Conservation (phyloP, 768 basidiomycete species). For the Xerocomus brunneocitrinus region DNA sequence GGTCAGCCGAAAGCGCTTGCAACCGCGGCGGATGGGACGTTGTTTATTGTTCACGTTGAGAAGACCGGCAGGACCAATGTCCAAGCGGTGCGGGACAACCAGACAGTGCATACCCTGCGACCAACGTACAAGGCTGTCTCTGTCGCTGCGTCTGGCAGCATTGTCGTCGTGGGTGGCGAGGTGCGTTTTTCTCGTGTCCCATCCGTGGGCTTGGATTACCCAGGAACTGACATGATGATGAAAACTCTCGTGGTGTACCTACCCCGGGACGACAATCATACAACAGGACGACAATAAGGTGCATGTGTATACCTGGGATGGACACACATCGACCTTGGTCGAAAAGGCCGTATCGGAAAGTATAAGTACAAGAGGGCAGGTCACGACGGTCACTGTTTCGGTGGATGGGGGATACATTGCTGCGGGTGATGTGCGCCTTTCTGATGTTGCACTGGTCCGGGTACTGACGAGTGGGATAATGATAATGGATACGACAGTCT, state of each 20-base stretch:
- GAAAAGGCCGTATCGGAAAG: slow-evolving; percentile 57
- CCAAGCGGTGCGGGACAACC: slow-evolving; percentile 68
- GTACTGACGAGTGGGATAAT: background rate
- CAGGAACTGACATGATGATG: background rate
- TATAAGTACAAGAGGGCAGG: slow-evolving; percentile 50
- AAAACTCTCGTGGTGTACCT: background rate
- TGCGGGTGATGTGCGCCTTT: slow-evolving; percentile 71
- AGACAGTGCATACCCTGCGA: slow-evolving; percentile 55
- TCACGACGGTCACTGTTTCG: slow-evolving; percentile 77
- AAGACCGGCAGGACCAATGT: slow-evolving; percentile 38
- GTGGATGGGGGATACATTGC: slow-evolving; percentile 72
- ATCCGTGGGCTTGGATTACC: background rate
- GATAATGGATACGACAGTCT: slow-evolving; percentile 42
- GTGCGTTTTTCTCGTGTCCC: slow-evolving; percentile 36
- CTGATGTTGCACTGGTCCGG: background rate
- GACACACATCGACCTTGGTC: slow-evolving; percentile 44
- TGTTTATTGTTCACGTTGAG: slow-evolving; percentile 55
- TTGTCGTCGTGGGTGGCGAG: slow-evolving; percentile 73
- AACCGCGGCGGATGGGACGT: slow-evolving; percentile 51
- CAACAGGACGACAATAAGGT: slow-evolving; percentile 67
- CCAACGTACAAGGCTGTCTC: slow-evolving; percentile 51
- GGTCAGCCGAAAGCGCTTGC: slow-evolving; percentile 71
- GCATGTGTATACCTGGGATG: slow-evolving; percentile 68
- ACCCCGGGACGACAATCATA: background rate
- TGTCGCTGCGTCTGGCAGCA: slow-evolving; percentile 46